Base-by-base conservation (phyloP, 768 basidiomycete species). In the Sporobolomyces phaffii region DNA sequence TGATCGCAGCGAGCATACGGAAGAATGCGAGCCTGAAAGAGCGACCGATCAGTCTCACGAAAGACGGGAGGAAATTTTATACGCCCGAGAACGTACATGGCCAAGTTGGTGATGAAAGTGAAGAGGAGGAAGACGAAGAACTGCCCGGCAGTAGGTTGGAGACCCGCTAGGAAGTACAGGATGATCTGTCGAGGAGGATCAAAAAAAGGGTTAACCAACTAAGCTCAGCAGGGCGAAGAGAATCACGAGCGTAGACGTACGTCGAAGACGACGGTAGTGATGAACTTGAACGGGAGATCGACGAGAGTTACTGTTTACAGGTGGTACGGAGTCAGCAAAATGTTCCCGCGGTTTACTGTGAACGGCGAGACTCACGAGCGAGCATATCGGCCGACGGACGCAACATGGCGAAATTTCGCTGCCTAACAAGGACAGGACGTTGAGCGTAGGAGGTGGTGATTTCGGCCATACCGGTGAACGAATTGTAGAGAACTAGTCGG, bases 61-160 rank as follows among this genome's bases (percentile, higher is more conserved):
- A n/a, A 41, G 65, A 47, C 53, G 70, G 14, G 43, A 22, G 34
- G 31, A 22, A 28, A 28, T 60, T 77, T 75, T 15, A 75, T 69
- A 43, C 76, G 5, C 5, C 70, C 75, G 79, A 80, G 34, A 80
- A 77, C 80, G 0, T 77, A 76, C 77, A 82, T 79, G 61, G 74
- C 69, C 28, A 78, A 67, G 17, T 76, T 78, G 53, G 36, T 70
- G 57, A 69, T 73, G 65, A 78, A 78, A 52, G 76, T 78, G 76
- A 80, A 77, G 14, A 81, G 75, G 36, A 79, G 64, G 74, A 78
- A 80, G 60, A 79, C 77, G 75, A 79, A 79, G 76, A 82, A 81
- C 6, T 77, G 73, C 28, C 76, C 77, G 1, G 81, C 78, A 31
- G 76, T 76, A 22, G 79, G 69, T 15, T 74, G 75, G 1, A 81